Conservation (phyloP, 2,329 filamentous ascomycete genomes). For the Simplicillium aogashimaense region DNA sequence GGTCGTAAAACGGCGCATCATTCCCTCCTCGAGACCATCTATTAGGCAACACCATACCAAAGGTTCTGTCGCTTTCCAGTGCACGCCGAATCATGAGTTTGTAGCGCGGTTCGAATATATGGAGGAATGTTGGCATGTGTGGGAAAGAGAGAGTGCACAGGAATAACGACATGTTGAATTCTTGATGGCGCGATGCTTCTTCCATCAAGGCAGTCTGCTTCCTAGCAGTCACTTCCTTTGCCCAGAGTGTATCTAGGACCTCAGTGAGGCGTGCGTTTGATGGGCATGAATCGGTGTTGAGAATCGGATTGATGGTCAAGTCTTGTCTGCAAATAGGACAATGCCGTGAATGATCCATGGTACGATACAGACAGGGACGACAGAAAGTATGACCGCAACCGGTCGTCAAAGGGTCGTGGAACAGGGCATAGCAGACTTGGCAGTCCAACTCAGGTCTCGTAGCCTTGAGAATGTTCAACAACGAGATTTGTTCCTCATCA, state of each 20-base stretch:
- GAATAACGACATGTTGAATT: constrained; percentile 62
- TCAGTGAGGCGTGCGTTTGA: constrained; percentile 53
- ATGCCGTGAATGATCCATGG: constrained; percentile 65
- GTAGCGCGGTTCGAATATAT: constrained; percentile 90
- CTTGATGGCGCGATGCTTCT: constrained; percentile 42
- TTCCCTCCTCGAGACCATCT: constrained; percentile 24
- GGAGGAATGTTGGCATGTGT: constrained; percentile 72
- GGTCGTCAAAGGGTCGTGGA: constrained; percentile 75
- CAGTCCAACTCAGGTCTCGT: constrained; percentile 70
- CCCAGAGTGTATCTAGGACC: constrained; percentile 60
- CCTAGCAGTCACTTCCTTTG: constrained; percentile 51
- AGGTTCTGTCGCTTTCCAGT: constrained; percentile 62
- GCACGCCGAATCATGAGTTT: constrained; percentile 78
- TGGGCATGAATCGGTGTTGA: constrained; percentile 29
- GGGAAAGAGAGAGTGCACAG: constrained; percentile 77
- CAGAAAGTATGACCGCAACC: constrained; percentile 87
- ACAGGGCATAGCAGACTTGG: constrained; percentile 75
- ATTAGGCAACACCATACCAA: constrained; percentile 77
- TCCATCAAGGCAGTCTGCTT: constrained; percentile 45
- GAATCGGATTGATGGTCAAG: constrained; percentile 39
- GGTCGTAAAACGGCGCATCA: constrained; percentile 49
- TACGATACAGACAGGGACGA: constrained; percentile 64
- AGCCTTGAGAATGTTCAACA: constrained; percentile 48
- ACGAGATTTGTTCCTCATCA: constrained; percentile 1
- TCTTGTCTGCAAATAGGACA: constrained; percentile 73